Base-by-base conservation (phyloP, 2,329 filamentous ascomycete genomes). In the Epichloe aotearoae region DNA sequence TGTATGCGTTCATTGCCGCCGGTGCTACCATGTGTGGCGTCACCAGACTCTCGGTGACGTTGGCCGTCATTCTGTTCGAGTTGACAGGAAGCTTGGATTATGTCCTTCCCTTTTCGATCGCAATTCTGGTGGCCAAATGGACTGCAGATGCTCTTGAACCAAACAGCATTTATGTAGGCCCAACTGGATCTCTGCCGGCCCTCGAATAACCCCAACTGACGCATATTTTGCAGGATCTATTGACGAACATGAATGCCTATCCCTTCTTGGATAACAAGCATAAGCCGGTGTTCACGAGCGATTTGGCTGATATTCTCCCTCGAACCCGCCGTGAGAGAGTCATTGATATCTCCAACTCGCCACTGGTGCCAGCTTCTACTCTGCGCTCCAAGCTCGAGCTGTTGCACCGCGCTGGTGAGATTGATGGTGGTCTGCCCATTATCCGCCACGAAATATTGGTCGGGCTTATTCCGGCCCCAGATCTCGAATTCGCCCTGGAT, bases 1-100 rank as follows among this genome's bases (percentile, higher is more conserved):
- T 97, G 0, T 98, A 98, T 64, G 93, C 89, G 1, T 77, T 98
- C 53, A 88, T 96, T 52, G 91, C 90, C 15, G 93, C 93, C 42
- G 93, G 93, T 15, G 89, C 93, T 2, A 96, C 91, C 34, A 97
- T 98, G 93, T 97, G 91, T 58, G 93, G 93, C 47, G 93, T 97
- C 2, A 98, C 93, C 2, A 80, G 93, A 47, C 70, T 98, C 1
- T 95, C 90, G 0, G 88, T 98, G 20, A 97, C 93, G 0, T 74
- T 98, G 8, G 90, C 89, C 0, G 89, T 97, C 61, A 97, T 98
- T 54, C 73, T 97, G 1, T 97, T 98, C 59, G 93, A 98, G 66
- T 74, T 98, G 37, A 98, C 93, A 0, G 93, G 93, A 50, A 95
- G 88, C 64, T 73, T 97, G 46, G 88, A 97, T 64, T 94, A 97